phyloP scores from a whole-genome alignment of 768 basidiomycete genomes.

The Leccinum pellstonianum region DNA sequence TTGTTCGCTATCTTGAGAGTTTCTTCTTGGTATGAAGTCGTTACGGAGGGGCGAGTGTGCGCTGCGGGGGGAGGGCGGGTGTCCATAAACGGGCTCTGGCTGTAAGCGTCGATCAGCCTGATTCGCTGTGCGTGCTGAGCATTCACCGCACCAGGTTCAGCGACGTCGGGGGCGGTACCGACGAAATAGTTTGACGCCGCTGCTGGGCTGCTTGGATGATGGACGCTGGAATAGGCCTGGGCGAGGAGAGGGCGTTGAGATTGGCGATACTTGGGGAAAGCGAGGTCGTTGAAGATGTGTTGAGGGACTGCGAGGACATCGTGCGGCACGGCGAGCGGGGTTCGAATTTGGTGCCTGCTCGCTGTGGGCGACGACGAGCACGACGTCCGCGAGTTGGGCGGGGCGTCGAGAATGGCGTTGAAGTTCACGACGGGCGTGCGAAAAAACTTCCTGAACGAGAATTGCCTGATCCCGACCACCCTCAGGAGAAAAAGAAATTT shows the following conservation, averaged over 20 bases:
- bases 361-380: slow-evolving; percentile 31
- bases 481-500: slow-evolving; percentile 24
- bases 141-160: slow-evolving; percentile 38
- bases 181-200: slow-evolving; percentile 38
- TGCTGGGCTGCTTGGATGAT: slow-evolving; percentile 20
- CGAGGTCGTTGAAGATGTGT: slow-evolving; percentile 34
- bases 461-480: background rate
- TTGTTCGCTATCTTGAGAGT: slow-evolving; percentile 53
- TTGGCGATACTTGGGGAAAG: slow-evolving; percentile 34
- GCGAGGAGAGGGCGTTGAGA: slow-evolving; percentile 33
- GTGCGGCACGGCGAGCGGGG: slow-evolving; percentile 18
- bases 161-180: slow-evolving; percentile 40
- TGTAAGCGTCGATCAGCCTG: slow-evolving; percentile 23
- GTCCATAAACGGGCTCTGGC: slow-evolving; percentile 47
- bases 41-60: slow-evolving; percentile 76
- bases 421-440: slow-evolving; percentile 19
- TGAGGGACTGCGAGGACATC: slow-evolving; percentile 32
- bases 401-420: slow-evolving; percentile 16
- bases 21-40: slow-evolving; percentile 46
- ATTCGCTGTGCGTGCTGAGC: slow-evolving; percentile 1
- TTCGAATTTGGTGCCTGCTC: slow-evolving; percentile 23
- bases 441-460: slow-evolving; percentile 20
- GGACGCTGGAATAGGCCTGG: slow-evolving; percentile 18
- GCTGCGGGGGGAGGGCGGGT: slow-evolving; percentile 37
- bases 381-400: slow-evolving; percentile 10